Evolutionary conservation across 1,139 yeast species (phyloP).

Genomic region (Debaryomyces fabryi): DNA sequence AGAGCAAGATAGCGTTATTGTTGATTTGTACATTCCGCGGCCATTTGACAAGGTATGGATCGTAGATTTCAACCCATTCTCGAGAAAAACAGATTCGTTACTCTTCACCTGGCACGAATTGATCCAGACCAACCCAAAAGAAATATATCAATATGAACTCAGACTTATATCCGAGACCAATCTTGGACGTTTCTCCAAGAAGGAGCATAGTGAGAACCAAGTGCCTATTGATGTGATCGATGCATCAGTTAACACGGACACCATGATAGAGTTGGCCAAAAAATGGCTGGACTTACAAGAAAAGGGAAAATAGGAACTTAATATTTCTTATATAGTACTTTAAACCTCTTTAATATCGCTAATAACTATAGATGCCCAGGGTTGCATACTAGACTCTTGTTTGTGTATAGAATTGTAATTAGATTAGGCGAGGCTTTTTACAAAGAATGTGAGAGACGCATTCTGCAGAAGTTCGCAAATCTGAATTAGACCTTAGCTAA

Average conservation of each 20-base stretch:
- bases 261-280: constrained; percentile 65
- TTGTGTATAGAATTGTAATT: background rate
- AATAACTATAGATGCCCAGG: background rate
- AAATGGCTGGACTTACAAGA: constrained; percentile 46
- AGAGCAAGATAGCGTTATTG: constrained; percentile 59
- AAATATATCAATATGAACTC: constrained; percentile 34
- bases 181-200: constrained; percentile 71
- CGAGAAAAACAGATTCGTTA: constrained; percentile 73
- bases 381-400: background rate
- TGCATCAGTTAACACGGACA: constrained; percentile 67
- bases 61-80: constrained; percentile 85
- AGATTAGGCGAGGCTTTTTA: background rate
- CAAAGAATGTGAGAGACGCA: background rate
- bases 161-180: constrained; percentile 70
- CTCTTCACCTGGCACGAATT: constrained; percentile 87
- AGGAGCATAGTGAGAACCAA: constrained; percentile 85
- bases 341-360: background rate
- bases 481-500: background rate
- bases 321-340: too few species aligned
- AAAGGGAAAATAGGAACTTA: background rate
- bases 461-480: background rate
- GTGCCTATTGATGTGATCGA: constrained; percentile 91
- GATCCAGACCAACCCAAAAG: constrained; percentile 23
- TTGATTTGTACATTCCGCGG: constrained; percentile 82
- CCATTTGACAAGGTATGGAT: constrained; percentile 68